phyloP scores from a whole-genome alignment of 2,329 filamentous ascomycete genomes.

The Pezicula rhizophila region DNA sequence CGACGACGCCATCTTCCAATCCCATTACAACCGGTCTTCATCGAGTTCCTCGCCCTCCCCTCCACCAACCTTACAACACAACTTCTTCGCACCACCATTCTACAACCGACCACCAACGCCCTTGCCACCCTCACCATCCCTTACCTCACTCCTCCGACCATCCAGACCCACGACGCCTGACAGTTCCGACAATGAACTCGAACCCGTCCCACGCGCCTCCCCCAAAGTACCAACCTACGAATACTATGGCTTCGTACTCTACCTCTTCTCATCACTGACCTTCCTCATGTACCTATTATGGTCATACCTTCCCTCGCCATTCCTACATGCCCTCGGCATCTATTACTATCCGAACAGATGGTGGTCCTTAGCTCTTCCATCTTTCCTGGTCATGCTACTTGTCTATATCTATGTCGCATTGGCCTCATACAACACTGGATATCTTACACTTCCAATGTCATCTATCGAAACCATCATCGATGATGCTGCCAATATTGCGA shows the following conservation, averaged over 20 bases:
- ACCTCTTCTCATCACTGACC: slow-evolving; percentile 77
- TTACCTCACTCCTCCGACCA: slow-evolving; percentile 85
- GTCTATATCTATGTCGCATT: slow-evolving; percentile 93
- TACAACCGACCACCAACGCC: slow-evolving; percentile 97
- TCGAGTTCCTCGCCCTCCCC: slow-evolving; percentile 22
- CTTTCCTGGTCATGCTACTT: slow-evolving; percentile 81
- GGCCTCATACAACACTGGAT: slow-evolving; percentile 82
- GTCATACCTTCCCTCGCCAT: slow-evolving; percentile 87
- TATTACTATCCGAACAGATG: slow-evolving; percentile 96
- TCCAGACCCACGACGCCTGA: slow-evolving; percentile 93
- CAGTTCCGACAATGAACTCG: slow-evolving; percentile 79
- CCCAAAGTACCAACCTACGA: slow-evolving; percentile 98
- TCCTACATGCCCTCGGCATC: slow-evolving; percentile 88
- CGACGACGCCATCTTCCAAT: slow-evolving; percentile 22
- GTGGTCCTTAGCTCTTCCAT: slow-evolving; percentile 92
- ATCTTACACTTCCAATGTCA: slow-evolving; percentile 73
- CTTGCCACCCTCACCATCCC: slow-evolving; percentile 81
- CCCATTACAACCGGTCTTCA: slow-evolving; percentile 22
- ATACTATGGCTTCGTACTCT: slow-evolving; percentile 97
- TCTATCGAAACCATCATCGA: slow-evolving; percentile 89
- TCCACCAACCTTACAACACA: slow-evolving; percentile 32
- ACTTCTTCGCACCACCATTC: slow-evolving; percentile 73
- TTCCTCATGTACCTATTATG: slow-evolving; percentile 66
- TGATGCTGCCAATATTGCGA: slow-evolving; percentile 78
- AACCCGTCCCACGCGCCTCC: slow-evolving; percentile 71